These are phyloP conservation scores for Botrytis elliptica DNA, from an alignment of 2,329 filamentous ascomycete genomes.

Conservation along the genomic window DNA sequence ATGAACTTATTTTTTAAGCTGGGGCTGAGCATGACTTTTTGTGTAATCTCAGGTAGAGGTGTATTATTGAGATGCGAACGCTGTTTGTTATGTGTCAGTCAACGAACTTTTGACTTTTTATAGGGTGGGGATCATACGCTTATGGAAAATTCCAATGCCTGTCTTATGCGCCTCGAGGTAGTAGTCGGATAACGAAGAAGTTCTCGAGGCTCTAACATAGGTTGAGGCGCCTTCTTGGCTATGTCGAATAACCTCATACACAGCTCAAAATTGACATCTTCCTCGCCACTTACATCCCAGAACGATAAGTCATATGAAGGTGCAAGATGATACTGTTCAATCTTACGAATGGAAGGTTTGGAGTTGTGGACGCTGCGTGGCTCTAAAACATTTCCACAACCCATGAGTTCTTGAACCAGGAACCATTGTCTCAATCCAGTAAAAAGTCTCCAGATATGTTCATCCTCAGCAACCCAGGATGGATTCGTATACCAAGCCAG, in stretches of 20 bases:
- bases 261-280: accelerated
- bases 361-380: background rate
- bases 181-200: background rate
- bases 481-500: background rate
- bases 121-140: no score
- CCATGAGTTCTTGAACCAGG: background rate
- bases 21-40: no score
- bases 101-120: no score
- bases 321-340: background rate
- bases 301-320: background rate
- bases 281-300: background rate
- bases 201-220: background rate
- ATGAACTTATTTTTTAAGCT: no score
- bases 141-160: background rate
- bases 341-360: background rate
- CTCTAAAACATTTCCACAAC: background rate
- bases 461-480: accelerated
- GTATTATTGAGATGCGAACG: no score
- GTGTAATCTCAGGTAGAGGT: no score
- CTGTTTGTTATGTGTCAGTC: no score
- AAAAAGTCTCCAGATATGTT: background rate
- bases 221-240: accelerated
- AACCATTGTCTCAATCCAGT: no score
- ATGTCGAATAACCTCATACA: background rate
- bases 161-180: accelerated